Evolutionary conservation across 768 basidiomycete species (phyloP), one percentile per base, ranked within the genome.

Genomic region (Suillus lakei): DNA sequence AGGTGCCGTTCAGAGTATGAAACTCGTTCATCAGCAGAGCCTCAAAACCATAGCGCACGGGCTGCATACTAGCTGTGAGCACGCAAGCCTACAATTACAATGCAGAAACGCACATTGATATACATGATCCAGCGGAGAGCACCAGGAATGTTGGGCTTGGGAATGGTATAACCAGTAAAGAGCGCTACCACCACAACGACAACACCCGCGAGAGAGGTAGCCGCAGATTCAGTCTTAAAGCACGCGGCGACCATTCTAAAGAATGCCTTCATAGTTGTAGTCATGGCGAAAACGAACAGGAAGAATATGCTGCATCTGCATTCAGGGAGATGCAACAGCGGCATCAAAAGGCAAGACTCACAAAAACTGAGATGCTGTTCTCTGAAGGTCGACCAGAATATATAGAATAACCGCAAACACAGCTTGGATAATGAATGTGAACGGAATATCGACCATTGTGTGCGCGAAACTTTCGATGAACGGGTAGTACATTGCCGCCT

Each of bases 11-110:
- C 9, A 91, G 77, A 0, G 85, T 88, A 68, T 85, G 87, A 78
- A 96, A 95, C 75, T 97, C 93, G 76, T 95, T 96, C n/a, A 86
- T 82, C 72, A 96, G 81, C 41, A 95, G 74, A 1, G 84, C 82
- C 66, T 94, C 91, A 73, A 96, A 95, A 0, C 58, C 58, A 59
- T 59, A 59, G 5, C 58, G 38, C 28, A 59, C 36, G 6, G 58
- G 58, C 58, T 59, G 18, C 10, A 59, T 4, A 12, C 16, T 10
- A 26, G 34, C 13, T 1, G 36, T 58, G 23, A 58, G 26, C 9
- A 23, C 28, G 5, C 5, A 28, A 41, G 10, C 58, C 38, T 13
- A 21, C 3, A 2, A 41, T 41, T 8, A 4, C 21, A 30, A 5
- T 16, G 3, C 8, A 41, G 4, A 38, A 41, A 41, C 82, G 67